A percentile compares a stretch with the other conserved stretches of the same genome.
These are phyloP conservation scores for Hawksworthiomyces lignivorus DNA, from an alignment of 2,329 filamentous ascomycete species.

Conservation along the genomic window DNA sequence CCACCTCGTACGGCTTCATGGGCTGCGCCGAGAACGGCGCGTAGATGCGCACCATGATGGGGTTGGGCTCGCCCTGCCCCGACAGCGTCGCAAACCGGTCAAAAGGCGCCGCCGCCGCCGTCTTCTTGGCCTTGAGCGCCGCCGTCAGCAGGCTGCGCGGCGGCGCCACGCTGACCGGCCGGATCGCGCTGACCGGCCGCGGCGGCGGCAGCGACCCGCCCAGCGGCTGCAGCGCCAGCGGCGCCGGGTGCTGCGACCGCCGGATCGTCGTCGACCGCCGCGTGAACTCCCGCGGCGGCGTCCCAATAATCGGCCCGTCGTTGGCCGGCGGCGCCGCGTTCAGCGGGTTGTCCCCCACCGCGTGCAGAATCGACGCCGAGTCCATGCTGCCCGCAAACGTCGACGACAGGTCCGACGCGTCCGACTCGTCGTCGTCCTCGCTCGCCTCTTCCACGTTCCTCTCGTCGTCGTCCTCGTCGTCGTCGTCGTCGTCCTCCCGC, in stretches of 20 bases:
- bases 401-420: conserved; percentile 54
- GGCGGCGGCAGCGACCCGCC: conserved; percentile 65
- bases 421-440: conserved; percentile 50
- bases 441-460: conserved; percentile 38
- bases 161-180: conserved; percentile 59
- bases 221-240: conserved; percentile 50
- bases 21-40: conserved; percentile 61
- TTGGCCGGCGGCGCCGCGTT: conserved; percentile 39
- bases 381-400: conserved; percentile 62
- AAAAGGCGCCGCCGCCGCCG: conserved; percentile 62
- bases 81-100: conserved; percentile 70
- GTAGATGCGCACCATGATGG: conserved; percentile 70
- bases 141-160: conserved; percentile 65
- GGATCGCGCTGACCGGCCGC: conserved; percentile 55
- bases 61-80: conserved; percentile 70
- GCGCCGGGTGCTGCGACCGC: conserved; percentile 49
- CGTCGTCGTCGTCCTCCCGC: conserved; percentile 38
- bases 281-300: conserved; percentile 55
- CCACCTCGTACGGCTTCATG: conserved; percentile 60
- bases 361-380: conserved; percentile 61
- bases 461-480: conserved; percentile 31
- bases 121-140: conserved; percentile 64
- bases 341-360: conserved; percentile 50
- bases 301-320: conserved; percentile 44
- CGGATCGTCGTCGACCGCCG: conserved; percentile 56